Base-by-base conservation (phyloP, 768 basidiomycete genomes). In the Leccinum subgranulosum region DNA sequence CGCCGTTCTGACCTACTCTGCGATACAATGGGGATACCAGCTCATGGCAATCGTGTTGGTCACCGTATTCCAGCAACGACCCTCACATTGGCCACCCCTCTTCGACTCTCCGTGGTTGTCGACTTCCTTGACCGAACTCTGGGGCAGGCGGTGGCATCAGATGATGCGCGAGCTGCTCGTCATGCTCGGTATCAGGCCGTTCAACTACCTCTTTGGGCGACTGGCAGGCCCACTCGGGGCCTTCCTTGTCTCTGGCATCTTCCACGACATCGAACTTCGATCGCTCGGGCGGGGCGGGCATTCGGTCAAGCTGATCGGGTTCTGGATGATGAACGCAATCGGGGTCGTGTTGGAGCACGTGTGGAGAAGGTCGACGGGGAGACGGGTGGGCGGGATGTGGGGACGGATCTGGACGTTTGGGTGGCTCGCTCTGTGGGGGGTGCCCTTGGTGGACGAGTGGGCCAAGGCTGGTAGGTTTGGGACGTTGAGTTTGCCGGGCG, bases 131-230 rank as follows among this genome's bases (percentile, higher is more conserved):
- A 73, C 75, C 43, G 80, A 87, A 8, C 80, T 86, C 46, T 90
- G 88, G 88, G 75, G 80, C 0, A 69, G 61, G 53, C 75, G 83
- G 25, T 89, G 87, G 87, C 88, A 90, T 63, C 86, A 87, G 60
- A 55, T 84, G 17, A 83, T 87, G 68, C 79, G 87, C 4, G 77
- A 83, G 48, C 62, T 74, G 28, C 83, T 89, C 60, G 64, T 86
- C 50, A 66, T 69, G 1, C 62, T 82, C 21, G 86, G 85, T 4
- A 75, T 71, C 2, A 71, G 67, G 27, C 84, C 84, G 0, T 61
- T 81, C 10, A 61, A 65, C 12, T 60, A 65, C 52, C 36, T 86
- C 5, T 68, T 81, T 41, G 86, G 87, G 8, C 77, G 79, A 7
- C 55, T 68, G 1, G 85, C 81, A 3, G 76, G 74, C 2, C 67